Conservation (phyloP, 345 rosid genomes). For the Anastatica hierochuntica region DNA sequence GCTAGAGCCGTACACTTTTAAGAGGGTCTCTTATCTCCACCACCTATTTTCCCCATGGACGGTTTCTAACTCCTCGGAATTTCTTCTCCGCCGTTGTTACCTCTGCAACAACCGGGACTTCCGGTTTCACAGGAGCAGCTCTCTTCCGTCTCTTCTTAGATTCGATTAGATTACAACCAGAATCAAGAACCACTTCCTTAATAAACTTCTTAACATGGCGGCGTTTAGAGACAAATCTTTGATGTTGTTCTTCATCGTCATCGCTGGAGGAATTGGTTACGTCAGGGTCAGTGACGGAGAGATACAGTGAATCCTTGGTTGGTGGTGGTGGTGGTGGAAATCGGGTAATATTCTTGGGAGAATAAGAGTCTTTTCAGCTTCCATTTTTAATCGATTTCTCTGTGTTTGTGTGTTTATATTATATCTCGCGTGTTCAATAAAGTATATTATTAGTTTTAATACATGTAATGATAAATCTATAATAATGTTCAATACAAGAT, state of each 20-base stretch:
- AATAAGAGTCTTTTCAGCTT: no score
- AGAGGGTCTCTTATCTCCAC: conserved; percentile 95
- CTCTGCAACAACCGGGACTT: conserved; percentile 1
- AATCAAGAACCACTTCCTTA: conserved; percentile 50
- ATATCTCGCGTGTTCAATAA: no score
- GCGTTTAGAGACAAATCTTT: conserved; percentile 13
- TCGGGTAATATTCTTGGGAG: conserved; percentile 12
- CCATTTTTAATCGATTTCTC: no score
- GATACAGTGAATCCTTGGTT: conserved; percentile 53
- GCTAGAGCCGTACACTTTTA: conserved; percentile 69
- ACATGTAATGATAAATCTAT: no score
- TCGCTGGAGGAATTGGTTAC: conserved; percentile 97
- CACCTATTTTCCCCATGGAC: conserved; percentile 99
- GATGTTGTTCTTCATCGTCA: conserved; percentile 51
- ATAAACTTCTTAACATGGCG: conserved; percentile 53
- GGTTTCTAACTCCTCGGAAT: conserved; percentile 77
- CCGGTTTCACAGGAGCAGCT: conserved; percentile 1
- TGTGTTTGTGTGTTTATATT: no score
- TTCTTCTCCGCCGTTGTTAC: conserved; percentile 33
- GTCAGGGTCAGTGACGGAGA: conserved; percentile 70
- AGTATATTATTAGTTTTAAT: no score
- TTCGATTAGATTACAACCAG: not conserved
- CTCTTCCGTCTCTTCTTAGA: conserved; percentile 4
- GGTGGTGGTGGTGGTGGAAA: not conserved
- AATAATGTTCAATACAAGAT: no score